A percentile compares a stretch with the other conserved stretches of the same genome.
Evolutionary conservation across 768 basidiomycete species (phyloP).

Genomic region (Amanita rubescens): DNA sequence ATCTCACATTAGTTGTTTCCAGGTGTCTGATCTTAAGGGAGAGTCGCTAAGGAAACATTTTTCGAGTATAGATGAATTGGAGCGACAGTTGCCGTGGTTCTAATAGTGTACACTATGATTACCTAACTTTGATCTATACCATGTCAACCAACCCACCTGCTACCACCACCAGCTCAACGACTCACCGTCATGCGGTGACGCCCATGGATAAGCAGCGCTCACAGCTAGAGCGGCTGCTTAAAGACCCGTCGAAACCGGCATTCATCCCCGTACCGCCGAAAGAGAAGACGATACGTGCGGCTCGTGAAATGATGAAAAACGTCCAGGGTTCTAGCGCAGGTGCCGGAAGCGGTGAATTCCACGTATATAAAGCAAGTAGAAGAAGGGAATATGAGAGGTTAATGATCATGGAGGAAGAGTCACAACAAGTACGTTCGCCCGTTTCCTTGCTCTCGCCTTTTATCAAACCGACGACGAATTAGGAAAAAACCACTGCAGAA

Average conservation of each 20-base stretch:
- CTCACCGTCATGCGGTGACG: constrained; percentile 43
- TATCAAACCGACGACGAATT: constrained; percentile 45
- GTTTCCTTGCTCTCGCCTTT: neutral
- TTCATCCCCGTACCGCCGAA: constrained; percentile 75
- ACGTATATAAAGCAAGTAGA: constrained; percentile 94
- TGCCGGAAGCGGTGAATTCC: constrained; percentile 96
- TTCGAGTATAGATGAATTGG: constrained; percentile 35
- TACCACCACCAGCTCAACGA: constrained; percentile 20
- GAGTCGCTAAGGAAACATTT: constrained; percentile 49
- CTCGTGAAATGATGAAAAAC: constrained; percentile 98
- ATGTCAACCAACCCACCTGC: constrained; percentile 13
- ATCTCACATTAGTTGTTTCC: neutral
- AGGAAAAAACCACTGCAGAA: constrained; percentile 41
- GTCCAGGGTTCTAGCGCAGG: constrained; percentile 97
- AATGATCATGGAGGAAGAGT: constrained; percentile 80
- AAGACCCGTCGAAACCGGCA: constrained; percentile 80
- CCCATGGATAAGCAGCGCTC: constrained; percentile 45
- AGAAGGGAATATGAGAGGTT: constrained; percentile 93
- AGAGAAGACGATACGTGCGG: constrained; percentile 72
- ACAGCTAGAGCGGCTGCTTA: constrained; percentile 84
- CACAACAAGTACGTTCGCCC: constrained; percentile 55
- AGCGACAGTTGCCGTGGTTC: constrained; percentile 11
- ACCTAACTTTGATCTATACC: neutral
- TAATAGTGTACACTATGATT: neutral
- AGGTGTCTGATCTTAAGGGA: constrained; percentile 43